Percentiles rank a stretch among this genome's conserved stretches.
These are phyloP conservation scores for Schrenkiella parvula DNA, from an alignment of 345 rosid genomes.

Conservation along the genomic window DNA sequence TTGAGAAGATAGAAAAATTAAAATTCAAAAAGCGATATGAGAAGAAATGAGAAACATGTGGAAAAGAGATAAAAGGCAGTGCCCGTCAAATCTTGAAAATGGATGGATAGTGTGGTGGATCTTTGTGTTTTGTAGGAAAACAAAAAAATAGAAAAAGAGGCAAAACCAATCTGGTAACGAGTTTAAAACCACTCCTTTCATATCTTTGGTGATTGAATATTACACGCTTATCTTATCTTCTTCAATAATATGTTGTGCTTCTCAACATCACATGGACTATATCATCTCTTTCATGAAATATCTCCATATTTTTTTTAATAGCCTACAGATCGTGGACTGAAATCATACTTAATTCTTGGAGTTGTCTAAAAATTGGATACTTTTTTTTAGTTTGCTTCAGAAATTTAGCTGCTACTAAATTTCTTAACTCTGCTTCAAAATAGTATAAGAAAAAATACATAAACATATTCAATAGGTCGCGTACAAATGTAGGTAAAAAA, in stretches of 20 bases:
- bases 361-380: background rate
- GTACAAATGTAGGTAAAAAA: no score
- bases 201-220: constrained; percentile 19
- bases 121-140: background rate
- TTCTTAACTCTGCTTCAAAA: no score
- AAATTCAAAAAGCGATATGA: background rate
- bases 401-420: no score
- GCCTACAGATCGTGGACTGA: background rate
- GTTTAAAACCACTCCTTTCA: constrained; percentile 16
- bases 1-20: background rate
- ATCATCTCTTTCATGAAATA: background rate
- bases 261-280: background rate
- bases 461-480: no score
- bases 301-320: background rate
- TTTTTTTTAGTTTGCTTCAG: no score
- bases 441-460: no score
- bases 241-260: background rate
- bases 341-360: background rate
- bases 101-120: background rate
- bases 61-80: background rate
- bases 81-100: background rate
- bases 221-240: constrained; percentile 19
- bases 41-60: constrained; percentile 4
- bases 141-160: background rate
- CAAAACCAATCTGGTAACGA: background rate